Base-by-base conservation (phyloP, 2,329 filamentous ascomycete species). In the Corynespora cassiicola region DNA sequence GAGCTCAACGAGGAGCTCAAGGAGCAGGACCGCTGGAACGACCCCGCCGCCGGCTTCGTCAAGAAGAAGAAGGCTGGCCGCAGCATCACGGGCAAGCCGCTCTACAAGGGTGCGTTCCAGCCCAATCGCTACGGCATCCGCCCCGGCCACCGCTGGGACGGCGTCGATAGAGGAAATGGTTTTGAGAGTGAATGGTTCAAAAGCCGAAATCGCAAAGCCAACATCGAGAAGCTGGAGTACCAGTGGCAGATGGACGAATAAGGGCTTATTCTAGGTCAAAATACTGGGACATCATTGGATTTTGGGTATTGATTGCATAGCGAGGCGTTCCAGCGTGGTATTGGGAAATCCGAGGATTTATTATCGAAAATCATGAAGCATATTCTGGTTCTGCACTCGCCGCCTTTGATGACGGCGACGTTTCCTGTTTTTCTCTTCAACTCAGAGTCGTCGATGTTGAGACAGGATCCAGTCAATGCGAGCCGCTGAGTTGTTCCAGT, bases 231-330 rank as follows among this genome's bases (percentile, higher is more conserved):
- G 20, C 69, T 97, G 60, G 85, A 92, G 57, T 97, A 96, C 69
- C 84, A 87, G 20, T 99, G 92, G 94, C 89, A 96, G 75, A 94
- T 95, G 86, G 94, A 96, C 72, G 88, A 90, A 69, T 94, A 44
- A 43, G 16, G 21, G 6, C 18, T 25, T 11, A 25, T 19, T 11
- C 15, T 39, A 16, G 12, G 7, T 7, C 25, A 28, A 28, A 28
- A 7, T 9, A 28, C 7, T 14, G 12, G n/a, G n/a, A n/a, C n/a
- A n/a, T n/a, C n/a, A n/a, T n/a, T n/a, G n/a, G n/a, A n/a, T n/a
- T 12, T 19, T 27, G 8, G 23, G n/a, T 14, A 16, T 29, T 23
- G n/a, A n/a, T 3, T 31, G 36, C 36, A 39, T 39, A 31, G 36
- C 28, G 36, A 12, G 36, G 36, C 36, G 36, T 39, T 26, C 11